Conservation (phyloP, 2,329 filamentous ascomycete genomes). For the Botrytis galanthina region DNA sequence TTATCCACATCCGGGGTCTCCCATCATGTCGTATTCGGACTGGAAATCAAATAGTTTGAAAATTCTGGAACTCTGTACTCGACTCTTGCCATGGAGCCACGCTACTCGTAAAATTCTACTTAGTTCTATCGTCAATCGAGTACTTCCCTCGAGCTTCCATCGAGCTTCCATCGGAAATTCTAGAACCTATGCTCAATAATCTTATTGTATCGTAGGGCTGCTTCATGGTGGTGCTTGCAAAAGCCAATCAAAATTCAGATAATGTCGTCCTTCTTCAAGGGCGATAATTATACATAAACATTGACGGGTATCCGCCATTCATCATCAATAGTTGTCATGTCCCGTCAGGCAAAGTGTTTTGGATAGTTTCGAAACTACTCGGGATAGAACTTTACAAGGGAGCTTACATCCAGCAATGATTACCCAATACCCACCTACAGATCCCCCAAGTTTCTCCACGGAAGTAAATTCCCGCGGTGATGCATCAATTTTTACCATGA, state of each 20-base stretch:
- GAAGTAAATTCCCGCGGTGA: neutral
- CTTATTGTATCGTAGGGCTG: neutral
- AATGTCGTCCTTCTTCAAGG: neutral
- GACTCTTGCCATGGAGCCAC: neutral
- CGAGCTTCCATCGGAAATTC: neutral
- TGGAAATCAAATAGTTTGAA: neutral
- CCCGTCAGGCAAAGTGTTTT: neutral
- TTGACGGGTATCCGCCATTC: no score
- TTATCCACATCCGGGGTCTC: neutral
- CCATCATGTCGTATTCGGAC: neutral
- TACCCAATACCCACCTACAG: neutral
- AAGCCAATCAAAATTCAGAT: neutral
- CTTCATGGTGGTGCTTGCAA: neutral
- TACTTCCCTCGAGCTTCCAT: neutral
- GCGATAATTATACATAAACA: neutral
- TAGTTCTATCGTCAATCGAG: neutral
- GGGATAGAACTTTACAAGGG: neutral
- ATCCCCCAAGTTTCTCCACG: neutral
- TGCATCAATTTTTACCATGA: neutral
- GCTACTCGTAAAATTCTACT: neutral
- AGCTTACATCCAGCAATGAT: neutral
- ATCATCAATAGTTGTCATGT: no score
- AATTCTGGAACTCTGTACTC: neutral
- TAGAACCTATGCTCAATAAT: neutral
- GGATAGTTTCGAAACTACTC: neutral